These are phyloP conservation scores for Suzukiozyma palmioleophila DNA, from an alignment of 1,139 yeast genomes.

Conservation along the genomic window DNA sequence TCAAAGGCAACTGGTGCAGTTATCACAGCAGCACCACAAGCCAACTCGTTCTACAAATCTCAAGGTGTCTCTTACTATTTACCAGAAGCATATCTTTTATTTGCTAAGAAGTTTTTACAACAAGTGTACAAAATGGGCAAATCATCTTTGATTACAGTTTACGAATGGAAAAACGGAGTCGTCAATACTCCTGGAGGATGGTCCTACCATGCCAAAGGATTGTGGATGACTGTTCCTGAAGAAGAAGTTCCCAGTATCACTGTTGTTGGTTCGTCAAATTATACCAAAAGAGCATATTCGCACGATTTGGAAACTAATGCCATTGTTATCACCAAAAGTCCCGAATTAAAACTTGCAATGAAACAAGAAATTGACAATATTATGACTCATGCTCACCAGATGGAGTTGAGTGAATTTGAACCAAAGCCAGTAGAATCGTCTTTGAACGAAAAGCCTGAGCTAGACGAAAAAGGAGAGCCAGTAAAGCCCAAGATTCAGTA, in stretches of 20 bases:
- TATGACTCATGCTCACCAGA: conserved; percentile 44
- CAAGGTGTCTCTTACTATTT: conserved; percentile 76
- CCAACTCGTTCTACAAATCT: conserved; percentile 89
- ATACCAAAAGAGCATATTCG: conserved; percentile 84
- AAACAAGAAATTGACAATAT: conserved; percentile 60
- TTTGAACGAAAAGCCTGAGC: conserved; percentile 4
- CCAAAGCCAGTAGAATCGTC: conserved; percentile 19
- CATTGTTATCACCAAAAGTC: conserved; percentile 67
- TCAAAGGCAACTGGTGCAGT: conserved; percentile 65
- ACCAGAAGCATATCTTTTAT: conserved; percentile 82
- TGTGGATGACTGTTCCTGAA: conserved; percentile 72
- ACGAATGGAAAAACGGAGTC: conserved; percentile 84
- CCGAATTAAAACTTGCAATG: conserved; percentile 54
- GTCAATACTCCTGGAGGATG: conserved; percentile 84
- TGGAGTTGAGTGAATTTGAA: conserved; percentile 57
- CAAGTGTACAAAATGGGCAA: conserved; percentile 46
- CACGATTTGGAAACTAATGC: conserved; percentile 89
- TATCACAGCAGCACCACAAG: conserved; percentile 87
- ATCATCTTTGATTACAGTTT: conserved; percentile 47
- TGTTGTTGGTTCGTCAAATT: conserved; percentile 88
- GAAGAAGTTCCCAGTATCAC: conserved; percentile 65
- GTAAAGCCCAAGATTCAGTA: conserved; percentile 18
- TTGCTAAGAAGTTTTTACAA: conserved; percentile 66
- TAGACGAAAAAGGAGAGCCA: conserved; percentile 9
- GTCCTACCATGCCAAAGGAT: conserved; percentile 99